phyloP scores from a whole-genome alignment of 768 basidiomycete genomes.

The Lactarius indigo region DNA sequence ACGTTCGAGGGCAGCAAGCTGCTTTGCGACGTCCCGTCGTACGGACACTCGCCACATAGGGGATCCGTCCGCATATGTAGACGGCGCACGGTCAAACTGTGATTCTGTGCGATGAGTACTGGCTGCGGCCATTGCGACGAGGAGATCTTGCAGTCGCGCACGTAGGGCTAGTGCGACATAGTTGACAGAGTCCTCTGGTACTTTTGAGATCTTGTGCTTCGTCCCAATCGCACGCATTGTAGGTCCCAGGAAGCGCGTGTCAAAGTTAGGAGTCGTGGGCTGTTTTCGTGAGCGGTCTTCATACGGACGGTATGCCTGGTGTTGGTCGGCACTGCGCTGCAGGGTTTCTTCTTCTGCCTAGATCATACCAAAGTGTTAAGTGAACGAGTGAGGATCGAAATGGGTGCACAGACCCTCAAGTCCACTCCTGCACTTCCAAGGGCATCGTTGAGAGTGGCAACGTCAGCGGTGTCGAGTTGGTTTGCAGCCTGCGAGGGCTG shows the following conservation, averaged over 20 bases:
- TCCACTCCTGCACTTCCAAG: slow-evolving; percentile 86
- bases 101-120: slow-evolving; percentile 67
- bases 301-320: slow-evolving; percentile 58
- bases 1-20: slow-evolving; percentile 70
- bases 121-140: slow-evolving; percentile 65
- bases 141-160: slow-evolving; percentile 64
- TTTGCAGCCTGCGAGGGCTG: slow-evolving; percentile 11
- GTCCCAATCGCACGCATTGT: slow-evolving; percentile 67
- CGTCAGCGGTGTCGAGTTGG: slow-evolving; percentile 58
- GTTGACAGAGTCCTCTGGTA: slow-evolving; percentile 69
- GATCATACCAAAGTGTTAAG: slow-evolving; percentile 5
- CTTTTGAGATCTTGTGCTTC: slow-evolving; percentile 61
- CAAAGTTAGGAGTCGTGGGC: slow-evolving; percentile 64
- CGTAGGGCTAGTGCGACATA: slow-evolving; percentile 80
- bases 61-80: slow-evolving; percentile 58
- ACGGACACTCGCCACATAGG: slow-evolving; percentile 85
- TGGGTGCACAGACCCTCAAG: slow-evolving; percentile 51
- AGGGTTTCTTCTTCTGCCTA: slow-evolving; percentile 86
- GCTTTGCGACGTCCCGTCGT: slow-evolving; percentile 75
- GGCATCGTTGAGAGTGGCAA: slow-evolving; percentile 79
- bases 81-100: slow-evolving; percentile 63
- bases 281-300: slow-evolving; percentile 82
- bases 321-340: slow-evolving; percentile 61
- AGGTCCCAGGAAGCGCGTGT: slow-evolving; percentile 57
- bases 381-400: not conserved